Evolutionary conservation across 2,329 filamentous ascomycete genomes (phyloP).

Genomic region (Lojkania enalia): DNA sequence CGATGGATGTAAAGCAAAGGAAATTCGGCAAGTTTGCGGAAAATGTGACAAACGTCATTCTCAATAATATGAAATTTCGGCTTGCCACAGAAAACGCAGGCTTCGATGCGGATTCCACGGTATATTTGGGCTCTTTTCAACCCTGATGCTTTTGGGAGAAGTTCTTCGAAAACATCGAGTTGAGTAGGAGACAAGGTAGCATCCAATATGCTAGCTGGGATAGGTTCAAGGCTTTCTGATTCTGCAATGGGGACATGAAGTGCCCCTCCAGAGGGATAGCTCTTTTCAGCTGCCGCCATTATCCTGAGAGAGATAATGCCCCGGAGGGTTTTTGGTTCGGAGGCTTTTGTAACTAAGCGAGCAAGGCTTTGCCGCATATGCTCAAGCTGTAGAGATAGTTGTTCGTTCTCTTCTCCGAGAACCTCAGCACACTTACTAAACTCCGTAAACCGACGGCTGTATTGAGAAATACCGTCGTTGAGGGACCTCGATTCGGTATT

Average conservation of each 20-base stretch:
- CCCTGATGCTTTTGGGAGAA: neutral
- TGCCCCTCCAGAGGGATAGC: neutral
- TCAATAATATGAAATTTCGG: neutral
- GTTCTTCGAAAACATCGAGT: neutral
- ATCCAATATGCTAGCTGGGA: neutral
- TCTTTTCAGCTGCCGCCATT: neutral
- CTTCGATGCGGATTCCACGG: neutral
- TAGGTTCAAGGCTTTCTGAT: neutral
- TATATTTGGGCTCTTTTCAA: neutral
- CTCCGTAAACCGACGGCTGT: no score
- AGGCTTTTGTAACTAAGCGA: neutral
- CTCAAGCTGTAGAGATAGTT: neutral
- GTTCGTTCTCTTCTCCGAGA: neutral
- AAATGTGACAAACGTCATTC: neutral
- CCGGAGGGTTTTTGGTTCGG: neutral
- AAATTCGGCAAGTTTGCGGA: neutral
- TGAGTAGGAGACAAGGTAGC: neutral
- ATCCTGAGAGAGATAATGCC: neutral
- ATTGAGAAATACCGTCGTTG: no score
- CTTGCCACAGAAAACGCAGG: constrained; percentile 1
- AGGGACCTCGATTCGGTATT: no score
- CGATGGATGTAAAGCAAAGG: neutral
- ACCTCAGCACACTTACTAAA: neutral
- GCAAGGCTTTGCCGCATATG: neutral
- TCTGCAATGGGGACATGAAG: neutral